Conservation (phyloP, 495 filamentous ascomycete genomes). For the Penicillium paradoxum region DNA sequence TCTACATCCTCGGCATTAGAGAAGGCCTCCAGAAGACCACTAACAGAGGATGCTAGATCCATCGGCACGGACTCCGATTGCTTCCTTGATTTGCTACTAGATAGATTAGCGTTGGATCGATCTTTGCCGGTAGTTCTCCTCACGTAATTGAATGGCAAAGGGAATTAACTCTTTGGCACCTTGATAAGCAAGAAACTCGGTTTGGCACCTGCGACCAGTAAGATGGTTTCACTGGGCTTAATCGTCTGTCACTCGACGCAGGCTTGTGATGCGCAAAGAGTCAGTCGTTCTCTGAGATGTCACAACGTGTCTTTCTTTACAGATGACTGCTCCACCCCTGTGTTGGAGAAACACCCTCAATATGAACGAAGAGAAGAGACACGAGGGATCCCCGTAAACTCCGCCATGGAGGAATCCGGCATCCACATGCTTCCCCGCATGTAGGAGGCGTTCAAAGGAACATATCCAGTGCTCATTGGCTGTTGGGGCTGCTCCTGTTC, state of each 20-base stretch:
- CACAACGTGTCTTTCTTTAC: neutral
- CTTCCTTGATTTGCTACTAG: neutral
- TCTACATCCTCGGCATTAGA: conserved; percentile 10
- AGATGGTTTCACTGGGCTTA: neutral
- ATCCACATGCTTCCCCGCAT: conserved; percentile 5
- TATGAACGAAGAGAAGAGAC: neutral
- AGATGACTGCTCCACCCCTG: neutral
- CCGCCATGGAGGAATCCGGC: neutral
- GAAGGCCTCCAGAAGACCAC: conserved; percentile 1
- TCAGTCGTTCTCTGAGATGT: neutral
- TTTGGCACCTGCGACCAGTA: neutral
- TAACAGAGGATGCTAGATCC: neutral
- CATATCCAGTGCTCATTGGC: neutral
- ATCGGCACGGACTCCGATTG: neutral
- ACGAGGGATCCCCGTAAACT: neutral
- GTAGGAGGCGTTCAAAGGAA: neutral
- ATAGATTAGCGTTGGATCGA: neutral
- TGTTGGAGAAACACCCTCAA: neutral
- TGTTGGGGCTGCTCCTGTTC: neutral
- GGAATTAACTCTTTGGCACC: neutral
- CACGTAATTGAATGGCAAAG: neutral
- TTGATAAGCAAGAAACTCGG: no score
- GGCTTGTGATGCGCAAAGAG: neutral
- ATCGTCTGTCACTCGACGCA: neutral
- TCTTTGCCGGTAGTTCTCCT: neutral